Evolutionary conservation across 371 early-diverging fungal species (phyloP).

Genomic region (Batkoa obscura): DNA sequence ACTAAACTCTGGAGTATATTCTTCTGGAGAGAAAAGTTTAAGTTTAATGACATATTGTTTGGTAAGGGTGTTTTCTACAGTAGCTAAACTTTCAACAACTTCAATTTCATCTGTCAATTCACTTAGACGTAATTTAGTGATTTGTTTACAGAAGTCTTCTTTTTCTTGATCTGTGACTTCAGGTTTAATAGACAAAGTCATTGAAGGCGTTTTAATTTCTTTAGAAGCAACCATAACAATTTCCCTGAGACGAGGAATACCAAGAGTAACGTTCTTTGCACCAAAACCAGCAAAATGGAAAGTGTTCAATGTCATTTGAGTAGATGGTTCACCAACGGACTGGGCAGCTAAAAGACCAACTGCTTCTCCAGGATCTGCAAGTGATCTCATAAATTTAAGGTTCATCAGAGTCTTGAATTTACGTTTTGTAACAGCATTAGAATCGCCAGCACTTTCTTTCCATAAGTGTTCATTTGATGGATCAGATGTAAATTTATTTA

Average conservation of each 20-base stretch:
- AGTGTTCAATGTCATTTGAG: conserved; percentile 99
- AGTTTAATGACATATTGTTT: conserved; percentile 62
- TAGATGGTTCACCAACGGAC: conserved; percentile 99
- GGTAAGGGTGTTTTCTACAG: conserved; percentile 16
- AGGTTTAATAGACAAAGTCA: conserved; percentile 63
- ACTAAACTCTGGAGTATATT: conserved; percentile 60
- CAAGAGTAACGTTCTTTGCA: conserved; percentile 98
- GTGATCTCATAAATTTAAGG: conserved; percentile 78
- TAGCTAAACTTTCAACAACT: conserved; percentile 35
- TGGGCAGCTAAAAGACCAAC: conserved; percentile 99
- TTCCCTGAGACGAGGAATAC: conserved; percentile 99
- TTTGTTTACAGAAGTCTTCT: conserved; percentile 33
- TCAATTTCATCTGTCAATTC: conserved; percentile 67
- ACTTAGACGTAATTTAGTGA: conserved; percentile 47
- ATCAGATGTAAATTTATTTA: conserved; percentile 35
- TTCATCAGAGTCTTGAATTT: conserved; percentile 78
- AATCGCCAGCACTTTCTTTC: not conserved
- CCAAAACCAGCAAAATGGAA: conserved; percentile 99
- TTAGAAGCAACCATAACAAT: conserved; percentile 98
- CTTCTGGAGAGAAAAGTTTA: conserved; percentile 58
- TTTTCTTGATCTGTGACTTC: conserved; percentile 37
- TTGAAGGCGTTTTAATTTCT: conserved; percentile 85
- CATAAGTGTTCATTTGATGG: conserved; percentile 28
- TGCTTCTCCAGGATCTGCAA: conserved; percentile 95
- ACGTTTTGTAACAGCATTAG: not conserved